These are phyloP conservation scores for Skeletonema marinoi DNA, from an alignment of 108 stramenopile species.

Conservation along the genomic window DNA sequence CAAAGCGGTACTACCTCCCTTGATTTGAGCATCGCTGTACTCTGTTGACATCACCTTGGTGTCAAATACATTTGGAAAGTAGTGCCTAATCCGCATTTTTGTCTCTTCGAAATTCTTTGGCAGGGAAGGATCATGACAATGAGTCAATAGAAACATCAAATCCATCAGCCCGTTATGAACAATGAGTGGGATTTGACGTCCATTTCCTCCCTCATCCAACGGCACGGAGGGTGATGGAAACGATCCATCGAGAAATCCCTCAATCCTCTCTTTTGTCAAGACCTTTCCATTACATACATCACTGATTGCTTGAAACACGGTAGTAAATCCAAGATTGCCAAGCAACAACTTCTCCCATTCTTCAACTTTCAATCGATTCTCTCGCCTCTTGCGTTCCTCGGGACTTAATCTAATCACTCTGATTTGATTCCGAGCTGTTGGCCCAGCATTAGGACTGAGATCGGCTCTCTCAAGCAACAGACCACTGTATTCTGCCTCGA, in stretches of 20 bases:
- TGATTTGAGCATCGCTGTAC: conserved; percentile 50
- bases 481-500: conserved; percentile 74
- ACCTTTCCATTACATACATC: conserved; percentile 62
- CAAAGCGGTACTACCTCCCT: conserved; percentile 54
- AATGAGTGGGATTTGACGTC: conserved; percentile 68
- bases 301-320: conserved; percentile 74
- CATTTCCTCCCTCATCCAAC: not conserved
- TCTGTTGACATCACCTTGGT: conserved; percentile 76
- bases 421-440: conserved; percentile 57
- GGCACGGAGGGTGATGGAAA: conserved; percentile 11
- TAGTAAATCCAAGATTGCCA: conserved; percentile 69
- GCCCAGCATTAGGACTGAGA: conserved; percentile 11
- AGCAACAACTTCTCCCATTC: conserved; percentile 62
- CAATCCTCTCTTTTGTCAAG: conserved; percentile 17
- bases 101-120: conserved; percentile 63
- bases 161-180: conserved; percentile 90
- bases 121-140: conserved; percentile 63
- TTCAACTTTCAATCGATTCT: conserved; percentile 51
- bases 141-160: conserved; percentile 78
- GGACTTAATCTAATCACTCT: conserved; percentile 63
- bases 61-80: conserved; percentile 80
- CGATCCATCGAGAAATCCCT: conserved; percentile 21
- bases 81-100: conserved; percentile 59
- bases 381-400: conserved; percentile 55
- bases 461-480: conserved; percentile 62